Evolutionary conservation across 108 stramenopile genomes (phyloP), one percentile per base, ranked within the genome.

Genomic region (Nannochloropsis granulata): DNA sequence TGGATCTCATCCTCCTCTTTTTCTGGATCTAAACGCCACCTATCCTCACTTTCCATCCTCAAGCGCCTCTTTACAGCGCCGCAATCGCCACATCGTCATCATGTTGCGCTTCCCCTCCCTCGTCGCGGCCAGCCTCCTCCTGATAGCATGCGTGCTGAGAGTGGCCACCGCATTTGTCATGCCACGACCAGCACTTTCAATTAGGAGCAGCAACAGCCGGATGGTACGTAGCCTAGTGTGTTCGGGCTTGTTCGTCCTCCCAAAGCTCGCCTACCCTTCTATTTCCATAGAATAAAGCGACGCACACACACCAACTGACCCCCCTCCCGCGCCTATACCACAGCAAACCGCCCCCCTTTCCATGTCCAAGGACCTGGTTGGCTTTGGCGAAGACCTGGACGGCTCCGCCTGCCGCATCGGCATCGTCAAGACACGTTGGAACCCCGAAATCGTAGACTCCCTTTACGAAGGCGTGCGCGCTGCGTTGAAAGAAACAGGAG

Each of bases 371-470:
- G 83, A 86, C 13, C 78, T 82, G 24, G 78, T 87, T 10, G 46
- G 83, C 13, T 88, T 88, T 82, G 87, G 78, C 21, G 56, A 71
- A 16, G 87, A 88, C 19, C 81, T 90, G 2, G 88, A 90, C 46
- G 91, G 91, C 0, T 81, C 88, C 25, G 84, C 89, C 34, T 86
- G 90, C 23, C 83, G 90, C 45, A 89, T 91, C 21, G 91, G 91
- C 26, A 91, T 91, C 78, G 85, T 90, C 46, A 81, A 82, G 43
- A 90, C 91, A 23, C 88, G 91, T 24, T 91, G 90, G 90, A 91
- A 91, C 43, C 90, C 83, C 34, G 90, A 91, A 14, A 56, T 91
- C 44, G 88, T 91, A 45, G 25, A 25, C 45, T 84, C 44, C 13
- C 83, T 91, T 13, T 82, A 45, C 25, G 79, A 85, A 25, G 90